These are phyloP conservation scores for Mangifera indica DNA, from an alignment of 345 rosid genomes.

Conservation along the genomic window DNA sequence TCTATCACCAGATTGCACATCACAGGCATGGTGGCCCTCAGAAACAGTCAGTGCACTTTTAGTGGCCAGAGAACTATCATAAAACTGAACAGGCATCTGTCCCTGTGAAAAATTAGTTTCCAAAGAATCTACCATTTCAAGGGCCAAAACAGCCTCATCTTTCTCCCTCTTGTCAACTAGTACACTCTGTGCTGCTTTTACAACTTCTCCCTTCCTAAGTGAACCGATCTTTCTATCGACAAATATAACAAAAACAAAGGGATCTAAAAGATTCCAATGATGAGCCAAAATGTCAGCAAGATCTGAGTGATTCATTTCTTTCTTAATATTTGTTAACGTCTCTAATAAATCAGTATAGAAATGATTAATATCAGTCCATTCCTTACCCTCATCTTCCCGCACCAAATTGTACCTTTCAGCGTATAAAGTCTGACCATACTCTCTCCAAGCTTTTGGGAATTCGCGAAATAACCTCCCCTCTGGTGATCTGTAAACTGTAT, in stretches of 20 bases:
- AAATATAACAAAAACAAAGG: constrained; percentile 77
- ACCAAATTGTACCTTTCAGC: constrained; percentile 40
- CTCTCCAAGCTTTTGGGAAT: constrained; percentile 76
- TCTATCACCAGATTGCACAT: constrained; percentile 36
- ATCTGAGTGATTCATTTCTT: constrained; percentile 45
- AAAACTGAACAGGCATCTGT: constrained; percentile 19
- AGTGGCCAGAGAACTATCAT: constrained; percentile 33
- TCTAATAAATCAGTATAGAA: constrained; percentile 67
- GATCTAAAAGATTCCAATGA: constrained; percentile 77
- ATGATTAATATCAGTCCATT: constrained; percentile 65
- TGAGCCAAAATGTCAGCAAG: constrained; percentile 47
- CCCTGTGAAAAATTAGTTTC: constrained; percentile 23
- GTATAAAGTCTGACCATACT: constrained; percentile 51
- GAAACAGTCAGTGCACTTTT: constrained; percentile 45
- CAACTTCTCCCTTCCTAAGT: constrained; percentile 70
- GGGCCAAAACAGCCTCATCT: constrained; percentile 27
- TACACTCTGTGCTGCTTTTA: constrained; percentile 54
- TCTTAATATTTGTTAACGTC: constrained; percentile 50
- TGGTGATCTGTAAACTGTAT: constrained; percentile 65
- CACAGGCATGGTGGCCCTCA: constrained; percentile 34
- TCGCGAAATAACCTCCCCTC: constrained; percentile 63
- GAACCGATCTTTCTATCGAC: constrained; percentile 69
- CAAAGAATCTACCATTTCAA: constrained; percentile 19
- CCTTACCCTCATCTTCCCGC: constrained; percentile 43
- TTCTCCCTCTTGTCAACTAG: constrained; percentile 25